Percentiles rank a stretch among this genome's conserved stretches.
Conservation (phyloP, 1,284 basidiomycete species). For the Apiotrichum siamense region DNA sequence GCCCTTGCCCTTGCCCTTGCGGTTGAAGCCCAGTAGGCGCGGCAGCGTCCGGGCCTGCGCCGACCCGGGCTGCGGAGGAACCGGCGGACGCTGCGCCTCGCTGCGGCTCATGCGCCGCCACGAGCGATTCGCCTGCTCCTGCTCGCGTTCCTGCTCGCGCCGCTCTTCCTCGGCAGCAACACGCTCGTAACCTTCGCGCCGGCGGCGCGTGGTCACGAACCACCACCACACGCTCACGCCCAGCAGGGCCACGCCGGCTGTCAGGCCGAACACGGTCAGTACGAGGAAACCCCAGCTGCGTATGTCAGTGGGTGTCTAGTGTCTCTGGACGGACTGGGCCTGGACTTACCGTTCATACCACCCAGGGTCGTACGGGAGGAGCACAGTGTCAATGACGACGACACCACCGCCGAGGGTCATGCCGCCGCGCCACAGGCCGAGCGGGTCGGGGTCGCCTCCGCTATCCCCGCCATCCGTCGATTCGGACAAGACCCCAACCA, state of each 20-base stretch:
- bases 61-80: too few relatives aligned
- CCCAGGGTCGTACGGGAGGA: slow-evolving; percentile 77
- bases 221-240: slow-evolving; percentile 61
- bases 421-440: slow-evolving; percentile 33
- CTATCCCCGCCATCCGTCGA: slow-evolving; percentile 2
- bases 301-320: background rate
- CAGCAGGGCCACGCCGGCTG: slow-evolving; percentile 57
- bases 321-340: background rate
- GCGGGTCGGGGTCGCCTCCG: background rate
- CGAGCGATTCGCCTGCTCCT: slow-evolving; percentile 10
- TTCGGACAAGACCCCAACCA: background rate
- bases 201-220: slow-evolving; percentile 25
- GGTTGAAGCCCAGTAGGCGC: background rate
- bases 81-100: background rate
- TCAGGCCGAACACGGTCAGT: slow-evolving; percentile 50
- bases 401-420: slow-evolving; percentile 65
- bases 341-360: slow-evolving; percentile 58
- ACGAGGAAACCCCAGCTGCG: slow-evolving; percentile 40
- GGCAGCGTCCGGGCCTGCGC: too few relatives aligned
- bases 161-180: slow-evolving; percentile 7
- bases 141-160: slow-evolving; percentile 5
- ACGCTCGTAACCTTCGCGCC: slow-evolving; percentile 13
- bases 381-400: slow-evolving; percentile 73
- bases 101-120: slow-evolving; percentile 13
- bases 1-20: background rate